Conservation (phyloP, 768 basidiomycete species). For the Podaxis carcinomalis region DNA sequence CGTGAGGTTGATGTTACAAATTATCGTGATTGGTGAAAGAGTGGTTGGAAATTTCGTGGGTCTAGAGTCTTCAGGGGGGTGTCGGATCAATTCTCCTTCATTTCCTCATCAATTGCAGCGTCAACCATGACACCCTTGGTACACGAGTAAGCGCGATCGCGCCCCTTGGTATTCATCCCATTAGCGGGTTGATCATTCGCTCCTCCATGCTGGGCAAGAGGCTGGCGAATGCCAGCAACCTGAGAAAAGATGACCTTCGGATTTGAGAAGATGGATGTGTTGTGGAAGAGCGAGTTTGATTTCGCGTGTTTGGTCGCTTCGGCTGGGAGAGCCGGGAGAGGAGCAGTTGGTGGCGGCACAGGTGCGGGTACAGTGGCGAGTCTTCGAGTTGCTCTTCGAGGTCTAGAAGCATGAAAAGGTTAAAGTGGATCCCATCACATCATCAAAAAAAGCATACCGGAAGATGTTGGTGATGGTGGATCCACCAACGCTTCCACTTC, state of each 20-base stretch:
- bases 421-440: not conserved
- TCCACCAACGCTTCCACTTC: conserved; percentile 49
- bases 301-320: conserved; percentile 14
- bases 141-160: conserved; percentile 29
- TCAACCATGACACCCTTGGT: conserved; percentile 22
- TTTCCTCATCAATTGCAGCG: conserved; percentile 34
- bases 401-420: conserved; percentile 21
- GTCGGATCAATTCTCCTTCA: conserved; percentile 33
- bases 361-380: conserved; percentile 26
- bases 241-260: conserved; percentile 9
- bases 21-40: not conserved
- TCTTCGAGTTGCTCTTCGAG: conserved; percentile 36
- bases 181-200: not conserved
- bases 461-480: conserved; percentile 2
- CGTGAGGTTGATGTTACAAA: not conserved
- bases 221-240: conserved; percentile 3
- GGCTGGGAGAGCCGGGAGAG: conserved; percentile 31
- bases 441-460: conserved; percentile 15
- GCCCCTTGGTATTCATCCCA: conserved; percentile 17
- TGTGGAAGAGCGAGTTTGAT: conserved; percentile 6
- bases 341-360: conserved; percentile 35
- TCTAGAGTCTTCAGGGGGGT: not conserved
- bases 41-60: not conserved
- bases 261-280: conserved; percentile 1
- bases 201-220: not conserved